These are phyloP conservation scores for Aquanectria penicillioides DNA, from an alignment of 2,329 filamentous ascomycete genomes.

Conservation along the genomic window DNA sequence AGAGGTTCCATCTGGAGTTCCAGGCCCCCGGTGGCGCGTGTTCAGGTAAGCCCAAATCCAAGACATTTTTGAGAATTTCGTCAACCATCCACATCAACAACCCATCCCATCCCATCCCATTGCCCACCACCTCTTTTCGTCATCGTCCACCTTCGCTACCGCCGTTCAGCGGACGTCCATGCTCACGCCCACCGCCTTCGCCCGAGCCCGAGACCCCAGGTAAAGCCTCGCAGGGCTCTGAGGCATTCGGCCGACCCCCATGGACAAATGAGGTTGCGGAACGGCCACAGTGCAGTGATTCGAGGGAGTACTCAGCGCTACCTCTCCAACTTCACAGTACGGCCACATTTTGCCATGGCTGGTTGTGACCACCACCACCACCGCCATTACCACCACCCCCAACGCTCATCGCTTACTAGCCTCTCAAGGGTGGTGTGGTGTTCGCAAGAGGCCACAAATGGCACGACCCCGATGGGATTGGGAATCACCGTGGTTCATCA, in stretches of 20 bases:
- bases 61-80: slow-evolving; percentile 28
- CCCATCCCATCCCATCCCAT: slow-evolving; percentile 13
- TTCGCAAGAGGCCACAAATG: slow-evolving; percentile 13
- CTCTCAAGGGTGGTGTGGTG: slow-evolving; percentile 22
- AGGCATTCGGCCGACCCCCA: slow-evolving; percentile 35
- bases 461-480: slow-evolving; percentile 13
- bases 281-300: slow-evolving; percentile 38
- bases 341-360: slow-evolving; percentile 9
- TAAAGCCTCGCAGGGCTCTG: slow-evolving; percentile 9
- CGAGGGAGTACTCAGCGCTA: slow-evolving; percentile 36
- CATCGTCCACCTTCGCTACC: neutral
- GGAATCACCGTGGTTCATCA: neutral
- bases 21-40: slow-evolving; percentile 3
- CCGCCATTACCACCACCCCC: slow-evolving; percentile 10
- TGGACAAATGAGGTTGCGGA: slow-evolving; percentile 34
- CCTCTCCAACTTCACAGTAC: slow-evolving; percentile 14
- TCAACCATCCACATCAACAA: slow-evolving; percentile 6
- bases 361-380: slow-evolving; percentile 5
- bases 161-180: neutral
- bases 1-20: slow-evolving; percentile 5
- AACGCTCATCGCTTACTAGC: slow-evolving; percentile 38
- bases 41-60: slow-evolving; percentile 28
- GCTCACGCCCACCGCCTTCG: slow-evolving; percentile 3
- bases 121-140: neutral
- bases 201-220: slow-evolving; percentile 4